Conservation (phyloP, 2,329 filamentous ascomycete species). For the Neonectria magnoliae region DNA sequence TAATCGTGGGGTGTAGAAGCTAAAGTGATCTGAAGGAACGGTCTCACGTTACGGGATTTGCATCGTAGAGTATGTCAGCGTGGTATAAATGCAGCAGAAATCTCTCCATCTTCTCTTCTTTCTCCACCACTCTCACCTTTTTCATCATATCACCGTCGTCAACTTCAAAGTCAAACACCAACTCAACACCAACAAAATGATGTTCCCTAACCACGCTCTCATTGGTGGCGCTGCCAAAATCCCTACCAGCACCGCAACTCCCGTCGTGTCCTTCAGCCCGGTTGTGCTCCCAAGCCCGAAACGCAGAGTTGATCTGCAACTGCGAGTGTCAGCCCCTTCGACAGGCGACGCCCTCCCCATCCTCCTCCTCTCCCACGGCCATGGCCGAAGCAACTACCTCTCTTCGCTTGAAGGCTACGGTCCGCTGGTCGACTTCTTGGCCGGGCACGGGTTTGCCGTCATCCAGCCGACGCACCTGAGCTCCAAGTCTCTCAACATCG, state of each 20-base stretch:
- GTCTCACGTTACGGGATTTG: background rate
- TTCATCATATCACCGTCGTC: too few relatives aligned
- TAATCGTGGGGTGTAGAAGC: background rate
- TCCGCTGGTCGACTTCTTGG: constrained; percentile 41
- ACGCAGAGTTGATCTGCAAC: constrained; percentile 36
- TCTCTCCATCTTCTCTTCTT: background rate
- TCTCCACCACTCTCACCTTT: background rate
- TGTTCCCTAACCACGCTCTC: constrained; percentile 33
- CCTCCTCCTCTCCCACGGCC: constrained; percentile 42
- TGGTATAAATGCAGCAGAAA: constrained; percentile 22
- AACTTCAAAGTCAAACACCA: too few relatives aligned
- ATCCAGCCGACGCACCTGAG: constrained; percentile 43
- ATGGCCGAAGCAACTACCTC: constrained; percentile 41
- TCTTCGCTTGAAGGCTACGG: constrained; percentile 40
- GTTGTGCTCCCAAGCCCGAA: constrained; percentile 28
- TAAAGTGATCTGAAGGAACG: background rate
- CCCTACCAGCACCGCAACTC: constrained; percentile 27
- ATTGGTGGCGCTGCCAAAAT: constrained; percentile 39
- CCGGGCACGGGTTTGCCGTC: constrained; percentile 42
- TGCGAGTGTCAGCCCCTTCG: constrained; percentile 36
- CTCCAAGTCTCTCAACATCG: constrained; percentile 29
- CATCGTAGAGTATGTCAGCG: background rate
- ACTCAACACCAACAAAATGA: constrained; percentile 27
- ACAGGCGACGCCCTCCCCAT: constrained; percentile 33
- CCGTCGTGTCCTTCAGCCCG: constrained; percentile 38